Base-by-base conservation (phyloP, 2,329 filamentous ascomycete genomes). In the Plectosphaerella plurivora region DNA sequence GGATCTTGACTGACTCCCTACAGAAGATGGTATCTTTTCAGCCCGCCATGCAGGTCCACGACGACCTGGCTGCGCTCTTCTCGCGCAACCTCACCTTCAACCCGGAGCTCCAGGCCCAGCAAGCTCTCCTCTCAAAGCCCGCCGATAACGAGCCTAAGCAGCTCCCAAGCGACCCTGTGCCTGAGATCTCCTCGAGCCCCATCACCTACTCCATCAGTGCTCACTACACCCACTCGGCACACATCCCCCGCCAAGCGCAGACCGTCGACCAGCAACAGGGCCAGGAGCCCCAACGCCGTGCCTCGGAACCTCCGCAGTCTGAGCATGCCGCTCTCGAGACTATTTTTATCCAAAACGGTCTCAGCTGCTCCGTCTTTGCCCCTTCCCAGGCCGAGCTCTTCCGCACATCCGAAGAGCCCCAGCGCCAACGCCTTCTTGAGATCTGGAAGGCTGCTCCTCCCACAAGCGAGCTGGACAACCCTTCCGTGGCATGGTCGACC, bases 401-500 rank as follows among this genome's bases (percentile, higher is more conserved):
- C 75, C 82, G 82, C 59, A 83, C 86, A 56, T 90, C 89, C 50
- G 85, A 88, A 53, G 73, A 81, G 22, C 77, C 86, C 44, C 89
- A 96, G 68, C 83, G 87, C 62, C 72, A 85, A 53, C 83, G 89
- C 20, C 77, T 96, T 15, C 76, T 96, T 39, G 87, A 96, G 66
- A 82, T 96, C 15, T 96, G 91, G 91, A 85, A 83, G 54, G 90
- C 92, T 59, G 89, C 84, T 53, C 89, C 89, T 20, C 88, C 88
- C 0, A 79, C 76, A 42, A 81, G 79, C 56, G 73, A 68, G 53
- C 74, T 73, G 47, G 77, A 80, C 51, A 81, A 82, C 57, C 73
- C 77, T 3, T 71, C 75, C 10, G 65, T 83, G 10, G 76, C 78
- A 4, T 80, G 76, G 76, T 75, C 68, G 55, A 76, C 66, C 61